These are phyloP conservation scores for Platanthera guangdongensis DNA, from an alignment of 106 monocot genomes.

Conservation along the genomic window DNA sequence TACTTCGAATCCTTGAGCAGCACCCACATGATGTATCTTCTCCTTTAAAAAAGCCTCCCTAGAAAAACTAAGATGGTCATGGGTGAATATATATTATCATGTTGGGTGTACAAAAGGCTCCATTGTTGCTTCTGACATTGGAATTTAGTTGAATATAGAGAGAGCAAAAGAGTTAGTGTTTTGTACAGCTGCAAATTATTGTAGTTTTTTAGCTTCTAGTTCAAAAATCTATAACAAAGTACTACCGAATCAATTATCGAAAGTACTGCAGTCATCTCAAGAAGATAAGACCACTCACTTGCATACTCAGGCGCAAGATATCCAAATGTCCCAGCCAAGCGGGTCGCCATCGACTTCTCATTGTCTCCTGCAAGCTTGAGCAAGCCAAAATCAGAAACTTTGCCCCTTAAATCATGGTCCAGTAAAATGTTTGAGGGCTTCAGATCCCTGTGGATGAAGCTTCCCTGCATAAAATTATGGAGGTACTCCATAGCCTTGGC, in stretches of 20 bases:
- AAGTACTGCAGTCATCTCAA: not conserved
- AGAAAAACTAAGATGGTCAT: not conserved
- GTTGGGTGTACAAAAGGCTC: not conserved
- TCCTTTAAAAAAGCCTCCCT: not conserved
- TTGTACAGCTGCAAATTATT: not conserved
- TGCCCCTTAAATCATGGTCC: constrained; percentile 68
- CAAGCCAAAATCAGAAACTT: constrained; percentile 94
- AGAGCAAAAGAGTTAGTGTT: not conserved
- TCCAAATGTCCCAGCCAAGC: constrained; percentile 92
- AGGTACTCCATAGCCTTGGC: constrained; percentile 89
- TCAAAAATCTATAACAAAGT: not conserved
- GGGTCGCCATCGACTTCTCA: constrained; percentile 71
- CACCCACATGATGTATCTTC: not conserved
- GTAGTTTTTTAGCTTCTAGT: not conserved
- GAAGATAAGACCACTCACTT: constrained; percentile 41
- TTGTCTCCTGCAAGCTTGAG: constrained; percentile 72
- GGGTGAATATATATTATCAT: not conserved
- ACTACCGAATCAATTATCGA: not conserved
- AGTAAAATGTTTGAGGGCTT: constrained; percentile 93
- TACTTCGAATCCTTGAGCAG: too few relatives aligned
- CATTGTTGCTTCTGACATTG: not conserved
- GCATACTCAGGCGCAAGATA: constrained; percentile 98
- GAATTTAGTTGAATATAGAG: not conserved
- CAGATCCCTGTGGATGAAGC: constrained; percentile 91
- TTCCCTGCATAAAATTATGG: constrained; percentile 81